Evolutionary conservation across 257 asterid species (phyloP).

Genomic region (Prunella vulgaris): DNA sequence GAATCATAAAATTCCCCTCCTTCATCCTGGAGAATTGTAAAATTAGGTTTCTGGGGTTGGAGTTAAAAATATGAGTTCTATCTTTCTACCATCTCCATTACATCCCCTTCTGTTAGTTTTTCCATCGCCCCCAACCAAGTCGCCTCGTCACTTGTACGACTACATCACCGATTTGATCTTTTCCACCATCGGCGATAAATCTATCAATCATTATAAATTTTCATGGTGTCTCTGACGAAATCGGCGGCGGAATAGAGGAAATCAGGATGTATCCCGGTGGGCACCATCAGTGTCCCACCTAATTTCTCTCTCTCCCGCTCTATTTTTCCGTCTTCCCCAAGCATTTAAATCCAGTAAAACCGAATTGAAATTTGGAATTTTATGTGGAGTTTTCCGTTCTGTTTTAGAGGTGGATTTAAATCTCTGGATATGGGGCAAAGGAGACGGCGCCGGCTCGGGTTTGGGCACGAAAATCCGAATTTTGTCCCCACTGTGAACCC

Average conservation of each 20-base stretch:
- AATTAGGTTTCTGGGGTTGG: no score
- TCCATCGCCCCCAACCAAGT: constrained; percentile 32
- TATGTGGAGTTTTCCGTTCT: constrained; percentile 90
- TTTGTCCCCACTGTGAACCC: constrained; percentile 69
- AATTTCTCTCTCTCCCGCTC: constrained; percentile 48
- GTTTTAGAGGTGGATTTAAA: constrained; percentile 68
- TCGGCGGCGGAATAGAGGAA: constrained; percentile 92
- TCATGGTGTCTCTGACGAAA: constrained; percentile 96
- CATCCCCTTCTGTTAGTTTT: constrained; percentile 25
- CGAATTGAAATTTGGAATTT: constrained; percentile 52
- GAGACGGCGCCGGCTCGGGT: constrained; percentile 94
- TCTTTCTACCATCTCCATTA: constrained; percentile 4
- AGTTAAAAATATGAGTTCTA: no score
- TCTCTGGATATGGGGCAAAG: constrained; percentile 94
- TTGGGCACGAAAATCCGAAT: constrained; percentile 67
- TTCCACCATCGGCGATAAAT: constrained; percentile 19
- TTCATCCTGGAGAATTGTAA: no score
- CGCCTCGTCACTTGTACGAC: constrained; percentile 51
- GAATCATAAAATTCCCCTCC: no score
- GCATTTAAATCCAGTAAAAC: neutral
- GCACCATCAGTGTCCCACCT: constrained; percentile 48
- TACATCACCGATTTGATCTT: constrained; percentile 21
- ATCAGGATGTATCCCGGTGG: constrained; percentile 73
- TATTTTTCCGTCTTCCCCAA: constrained; percentile 49
- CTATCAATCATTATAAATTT: constrained; percentile 47